phyloP scores from a whole-genome alignment of 345 rosid species.

The Capsella bursapastoris region DNA sequence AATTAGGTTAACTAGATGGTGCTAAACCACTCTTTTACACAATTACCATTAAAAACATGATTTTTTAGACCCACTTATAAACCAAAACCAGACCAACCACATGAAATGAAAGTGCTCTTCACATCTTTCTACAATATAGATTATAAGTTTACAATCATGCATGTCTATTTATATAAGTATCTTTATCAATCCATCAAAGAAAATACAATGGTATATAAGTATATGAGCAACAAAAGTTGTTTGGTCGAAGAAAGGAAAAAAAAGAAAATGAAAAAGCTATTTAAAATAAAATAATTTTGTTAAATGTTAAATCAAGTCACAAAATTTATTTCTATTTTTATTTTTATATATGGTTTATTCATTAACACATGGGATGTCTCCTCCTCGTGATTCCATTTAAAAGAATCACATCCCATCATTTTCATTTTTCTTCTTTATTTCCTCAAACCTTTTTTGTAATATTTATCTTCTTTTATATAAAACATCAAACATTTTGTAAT shows the following conservation, averaged over 20 bases:
- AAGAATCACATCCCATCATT: conserved; percentile 45
- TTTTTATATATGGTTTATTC: conserved; percentile 32
- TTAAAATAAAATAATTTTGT: background rate
- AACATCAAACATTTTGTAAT: background rate
- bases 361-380: conserved; percentile 47
- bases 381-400: conserved; percentile 48
- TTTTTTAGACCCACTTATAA: background rate
- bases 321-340: background rate
- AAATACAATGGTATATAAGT: conserved; percentile 17
- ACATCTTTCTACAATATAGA: conserved; percentile 27
- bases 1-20: no score
- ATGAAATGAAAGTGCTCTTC: conserved; percentile 37
- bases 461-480: conserved; percentile 12
- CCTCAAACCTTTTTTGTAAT: conserved; percentile 22
- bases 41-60: no score
- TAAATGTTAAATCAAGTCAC: conserved; percentile 37
- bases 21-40: no score
- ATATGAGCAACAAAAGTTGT: conserved; percentile 25
- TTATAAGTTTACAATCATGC: conserved; percentile 19
- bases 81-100: conserved; percentile 26
- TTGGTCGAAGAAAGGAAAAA: conserved; percentile 15
- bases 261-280: conserved; percentile 5
- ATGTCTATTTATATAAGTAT: background rate
- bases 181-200: conserved; percentile 2
- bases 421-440: conserved; percentile 12